These are phyloP conservation scores for Thalassiosira hispida DNA, from an alignment of 352 stramenopile species.

Conservation along the genomic window DNA sequence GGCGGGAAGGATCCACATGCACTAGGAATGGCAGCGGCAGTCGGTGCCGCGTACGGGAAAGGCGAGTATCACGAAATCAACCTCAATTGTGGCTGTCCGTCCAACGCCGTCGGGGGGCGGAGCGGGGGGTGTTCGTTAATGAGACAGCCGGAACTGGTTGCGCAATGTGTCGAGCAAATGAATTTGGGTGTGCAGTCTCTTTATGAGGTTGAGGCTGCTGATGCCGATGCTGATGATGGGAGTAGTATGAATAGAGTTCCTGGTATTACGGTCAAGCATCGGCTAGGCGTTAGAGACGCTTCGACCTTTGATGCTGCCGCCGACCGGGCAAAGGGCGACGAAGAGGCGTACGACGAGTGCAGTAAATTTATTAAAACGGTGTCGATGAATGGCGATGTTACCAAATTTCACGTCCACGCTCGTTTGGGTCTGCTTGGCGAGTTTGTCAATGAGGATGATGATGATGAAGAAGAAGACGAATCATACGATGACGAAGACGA, in stretches of 20 bases:
- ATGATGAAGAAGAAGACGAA: too few species aligned
- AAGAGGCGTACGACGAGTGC: slow-evolving; percentile 41
- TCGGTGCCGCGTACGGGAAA: slow-evolving; percentile 86
- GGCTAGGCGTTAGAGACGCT: slow-evolving; percentile 43
- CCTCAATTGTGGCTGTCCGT: slow-evolving; percentile 96
- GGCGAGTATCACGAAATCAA: slow-evolving; percentile 91
- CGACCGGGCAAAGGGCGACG: slow-evolving; percentile 30
- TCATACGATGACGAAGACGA: too few species aligned
- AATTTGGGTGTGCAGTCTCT: not conserved
- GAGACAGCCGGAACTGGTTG: slow-evolving; percentile 89
- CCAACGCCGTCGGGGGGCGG: slow-evolving; percentile 71
- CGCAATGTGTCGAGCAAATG: slow-evolving; percentile 89
- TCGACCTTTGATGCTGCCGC: slow-evolving; percentile 24
- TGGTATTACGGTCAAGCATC: slow-evolving; percentile 52
- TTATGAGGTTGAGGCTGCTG: not conserved
- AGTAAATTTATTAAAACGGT: slow-evolving; percentile 33
- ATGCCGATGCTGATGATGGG: too few species aligned
- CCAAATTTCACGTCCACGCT: slow-evolving; percentile 54
- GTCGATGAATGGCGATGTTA: slow-evolving; percentile 7
- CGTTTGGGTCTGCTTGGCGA: slow-evolving; percentile 48
- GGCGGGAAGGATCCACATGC: slow-evolving; percentile 90
- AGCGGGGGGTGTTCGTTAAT: slow-evolving; percentile 91
- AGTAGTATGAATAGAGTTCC: not conserved
- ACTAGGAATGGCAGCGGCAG: slow-evolving; percentile 86
- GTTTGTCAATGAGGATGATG: not conserved